Percentiles rank a stretch among this genome's conserved stretches.
Evolutionary conservation across 2,329 filamentous ascomycete species (phyloP).

Genomic region (Conoideocrella luteorostrata): DNA sequence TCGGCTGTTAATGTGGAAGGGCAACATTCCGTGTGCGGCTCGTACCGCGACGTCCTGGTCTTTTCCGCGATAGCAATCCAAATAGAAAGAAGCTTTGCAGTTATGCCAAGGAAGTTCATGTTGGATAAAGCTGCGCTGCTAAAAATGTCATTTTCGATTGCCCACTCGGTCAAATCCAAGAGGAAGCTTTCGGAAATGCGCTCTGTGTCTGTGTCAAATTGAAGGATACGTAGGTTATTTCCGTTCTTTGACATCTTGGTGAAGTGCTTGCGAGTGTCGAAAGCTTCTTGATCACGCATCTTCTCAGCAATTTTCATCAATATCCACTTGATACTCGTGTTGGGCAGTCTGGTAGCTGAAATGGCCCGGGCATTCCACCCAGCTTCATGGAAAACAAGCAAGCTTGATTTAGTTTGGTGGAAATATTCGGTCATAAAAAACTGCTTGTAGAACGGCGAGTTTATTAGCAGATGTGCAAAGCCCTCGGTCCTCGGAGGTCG

Average conservation of each 20-base stretch:
- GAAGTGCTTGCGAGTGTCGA: conserved; percentile 1
- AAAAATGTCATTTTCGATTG: not conserved
- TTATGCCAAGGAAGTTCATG: not conserved
- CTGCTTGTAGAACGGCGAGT: conserved; percentile 12
- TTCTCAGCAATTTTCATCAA: too few relatives aligned
- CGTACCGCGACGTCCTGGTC: not conserved
- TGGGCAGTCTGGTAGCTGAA: not conserved
- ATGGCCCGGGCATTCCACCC: not conserved
- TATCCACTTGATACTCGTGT: too few relatives aligned
- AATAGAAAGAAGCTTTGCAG: not conserved
- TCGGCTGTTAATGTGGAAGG: not conserved
- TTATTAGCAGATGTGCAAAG: conserved; percentile 10
- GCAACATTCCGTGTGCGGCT: too few relatives aligned
- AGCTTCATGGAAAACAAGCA: conserved; percentile 6
- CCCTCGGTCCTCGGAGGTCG: not conserved
- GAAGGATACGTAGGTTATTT: not conserved
- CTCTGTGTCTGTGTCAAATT: conserved; percentile 1
- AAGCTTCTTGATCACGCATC: too few relatives aligned
- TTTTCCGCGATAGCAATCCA: not conserved
- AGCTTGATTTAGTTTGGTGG: conserved; percentile 11
- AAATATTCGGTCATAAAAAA: conserved; percentile 8
- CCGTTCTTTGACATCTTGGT: not conserved
- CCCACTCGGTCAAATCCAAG: not conserved
- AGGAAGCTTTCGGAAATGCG: not conserved
- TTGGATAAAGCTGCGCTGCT: not conserved